Evolutionary conservation across 2,329 filamentous ascomycete genomes (phyloP).

Genomic region (Aspergillus costaricaensis): DNA sequence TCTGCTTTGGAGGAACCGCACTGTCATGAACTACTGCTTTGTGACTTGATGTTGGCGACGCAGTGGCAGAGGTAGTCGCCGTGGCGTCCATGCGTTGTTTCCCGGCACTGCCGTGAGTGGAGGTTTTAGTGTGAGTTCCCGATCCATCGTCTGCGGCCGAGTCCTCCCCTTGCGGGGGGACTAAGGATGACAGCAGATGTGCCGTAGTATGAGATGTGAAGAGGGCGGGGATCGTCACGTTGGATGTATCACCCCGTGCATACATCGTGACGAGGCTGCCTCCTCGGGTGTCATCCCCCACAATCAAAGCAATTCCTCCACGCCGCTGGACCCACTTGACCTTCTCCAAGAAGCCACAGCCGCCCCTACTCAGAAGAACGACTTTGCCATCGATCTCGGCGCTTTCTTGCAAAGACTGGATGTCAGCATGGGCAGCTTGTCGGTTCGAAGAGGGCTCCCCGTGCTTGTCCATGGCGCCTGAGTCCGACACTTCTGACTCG

Average conservation of each 20-base stretch:
- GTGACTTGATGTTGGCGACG: constrained; percentile 37
- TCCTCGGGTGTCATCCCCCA: constrained; percentile 88
- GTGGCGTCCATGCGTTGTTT: constrained; percentile 28
- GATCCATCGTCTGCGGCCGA: constrained; percentile 61
- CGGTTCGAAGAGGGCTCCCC: constrained; percentile 36
- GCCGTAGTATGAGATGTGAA: constrained; percentile 96
- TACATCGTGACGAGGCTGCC: constrained; percentile 96
- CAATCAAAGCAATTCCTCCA: constrained; percentile 85
- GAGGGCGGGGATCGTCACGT: constrained; percentile 88
- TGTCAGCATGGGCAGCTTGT: constrained; percentile 71
- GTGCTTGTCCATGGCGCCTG: constrained; percentile 37
- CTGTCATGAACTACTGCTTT: constrained; percentile 22
- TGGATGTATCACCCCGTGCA: constrained; percentile 92
- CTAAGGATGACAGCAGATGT: constrained; percentile 83
- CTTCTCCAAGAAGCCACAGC: constrained; percentile 95
- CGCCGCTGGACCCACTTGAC: constrained; percentile 94
- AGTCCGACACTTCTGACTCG: constrained; percentile 43
- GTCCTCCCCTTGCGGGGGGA: constrained; percentile 69
- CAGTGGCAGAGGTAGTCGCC: constrained; percentile 30
- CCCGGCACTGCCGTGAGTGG: constrained; percentile 24
- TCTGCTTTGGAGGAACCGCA: constrained; percentile 20
- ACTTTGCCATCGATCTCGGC: constrained; percentile 94
- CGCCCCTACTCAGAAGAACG: constrained; percentile 85
- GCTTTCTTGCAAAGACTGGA: constrained; percentile 85
- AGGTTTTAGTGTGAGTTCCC: constrained; percentile 48